Percentiles rank a stretch among this genome's conserved stretches.
Evolutionary conservation across 2,329 filamentous ascomycete species (phyloP).

Genomic region (Onygenales sp.): DNA sequence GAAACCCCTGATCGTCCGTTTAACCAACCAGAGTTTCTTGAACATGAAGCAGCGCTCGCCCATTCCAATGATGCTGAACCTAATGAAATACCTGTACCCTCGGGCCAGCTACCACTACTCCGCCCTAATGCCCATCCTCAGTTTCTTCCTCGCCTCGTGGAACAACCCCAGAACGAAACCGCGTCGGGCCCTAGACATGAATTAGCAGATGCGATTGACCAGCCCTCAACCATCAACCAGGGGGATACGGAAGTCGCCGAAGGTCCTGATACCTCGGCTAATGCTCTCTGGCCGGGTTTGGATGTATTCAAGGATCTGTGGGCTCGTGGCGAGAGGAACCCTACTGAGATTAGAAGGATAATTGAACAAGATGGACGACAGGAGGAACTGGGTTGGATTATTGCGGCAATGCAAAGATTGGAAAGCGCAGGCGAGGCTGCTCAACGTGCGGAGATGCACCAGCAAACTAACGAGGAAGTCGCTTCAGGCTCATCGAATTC

Average conservation of each 20-base stretch:
- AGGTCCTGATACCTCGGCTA: neutral
- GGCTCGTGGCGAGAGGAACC: constrained; percentile 51
- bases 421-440: constrained; percentile 5
- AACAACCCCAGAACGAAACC: neutral
- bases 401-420: constrained; percentile 41
- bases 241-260: neutral
- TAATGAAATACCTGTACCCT: neutral
- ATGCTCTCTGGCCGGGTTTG: constrained; percentile 12
- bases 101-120: neutral
- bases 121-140: neutral
- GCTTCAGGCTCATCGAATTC: neutral
- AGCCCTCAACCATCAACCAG: neutral
- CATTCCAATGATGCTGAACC: neutral
- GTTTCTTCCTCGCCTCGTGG: neutral
- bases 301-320: constrained; percentile 48
- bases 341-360: constrained; percentile 49
- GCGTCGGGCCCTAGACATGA: neutral
- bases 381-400: constrained; percentile 51
- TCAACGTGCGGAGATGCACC: neutral
- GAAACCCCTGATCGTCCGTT: neutral
- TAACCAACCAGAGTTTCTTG: neutral
- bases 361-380: constrained; percentile 52
- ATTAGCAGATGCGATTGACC: neutral
- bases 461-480: neutral
- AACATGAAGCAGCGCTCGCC: neutral